Percentiles rank a stretch among this genome's conserved stretches.
These are phyloP conservation scores for Nemania abortiva DNA, from an alignment of 2,329 filamentous ascomycete species.

Conservation along the genomic window DNA sequence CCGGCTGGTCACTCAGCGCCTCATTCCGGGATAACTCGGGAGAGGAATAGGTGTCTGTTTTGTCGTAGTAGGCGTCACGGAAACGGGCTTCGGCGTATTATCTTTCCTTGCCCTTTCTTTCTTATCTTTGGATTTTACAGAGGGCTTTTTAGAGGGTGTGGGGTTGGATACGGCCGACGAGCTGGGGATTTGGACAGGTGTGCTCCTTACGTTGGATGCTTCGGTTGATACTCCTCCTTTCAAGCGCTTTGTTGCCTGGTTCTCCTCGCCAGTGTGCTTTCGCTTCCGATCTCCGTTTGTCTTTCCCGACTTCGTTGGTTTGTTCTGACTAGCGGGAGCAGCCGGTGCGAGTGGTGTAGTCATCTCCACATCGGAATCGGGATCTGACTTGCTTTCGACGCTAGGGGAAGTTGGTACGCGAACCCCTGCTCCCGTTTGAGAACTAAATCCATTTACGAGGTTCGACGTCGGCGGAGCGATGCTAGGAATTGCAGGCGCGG, in stretches of 20 bases:
- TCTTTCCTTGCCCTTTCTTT: slow-evolving; percentile 50
- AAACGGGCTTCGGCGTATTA: slow-evolving; percentile 40
- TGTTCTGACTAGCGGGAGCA: slow-evolving; percentile 36
- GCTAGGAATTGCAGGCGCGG: slow-evolving; percentile 43
- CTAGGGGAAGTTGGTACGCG: slow-evolving; percentile 52
- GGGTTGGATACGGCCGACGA: slow-evolving; percentile 36
- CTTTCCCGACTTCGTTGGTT: slow-evolving; percentile 45
- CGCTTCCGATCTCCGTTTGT: slow-evolving; percentile 52
- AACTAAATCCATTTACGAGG: slow-evolving; percentile 1
- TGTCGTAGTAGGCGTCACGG: slow-evolving; percentile 19
- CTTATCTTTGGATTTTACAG: slow-evolving; percentile 47
- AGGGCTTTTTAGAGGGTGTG: slow-evolving; percentile 39
- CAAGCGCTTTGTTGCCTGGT: slow-evolving; percentile 48
- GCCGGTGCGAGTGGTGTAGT: slow-evolving; percentile 52
- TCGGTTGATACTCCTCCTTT: slow-evolving; percentile 40
- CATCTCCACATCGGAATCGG: slow-evolving; percentile 62
- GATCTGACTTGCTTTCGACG: slow-evolving; percentile 57
- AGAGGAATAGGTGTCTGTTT: slow-evolving; percentile 48
- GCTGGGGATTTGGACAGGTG: slow-evolving; percentile 51
- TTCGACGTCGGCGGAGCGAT: not conserved
- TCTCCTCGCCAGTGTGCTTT: slow-evolving; percentile 53
- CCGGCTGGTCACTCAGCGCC: slow-evolving; percentile 30
- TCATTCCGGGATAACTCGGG: slow-evolving; percentile 46
- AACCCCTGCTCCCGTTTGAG: slow-evolving; percentile 51
- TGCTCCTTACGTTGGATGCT: slow-evolving; percentile 47